Percentiles rank a stretch among this genome's conserved stretches.
Conservation (phyloP, 2,329 filamentous ascomycete species). For the Penicillium sp. region DNA sequence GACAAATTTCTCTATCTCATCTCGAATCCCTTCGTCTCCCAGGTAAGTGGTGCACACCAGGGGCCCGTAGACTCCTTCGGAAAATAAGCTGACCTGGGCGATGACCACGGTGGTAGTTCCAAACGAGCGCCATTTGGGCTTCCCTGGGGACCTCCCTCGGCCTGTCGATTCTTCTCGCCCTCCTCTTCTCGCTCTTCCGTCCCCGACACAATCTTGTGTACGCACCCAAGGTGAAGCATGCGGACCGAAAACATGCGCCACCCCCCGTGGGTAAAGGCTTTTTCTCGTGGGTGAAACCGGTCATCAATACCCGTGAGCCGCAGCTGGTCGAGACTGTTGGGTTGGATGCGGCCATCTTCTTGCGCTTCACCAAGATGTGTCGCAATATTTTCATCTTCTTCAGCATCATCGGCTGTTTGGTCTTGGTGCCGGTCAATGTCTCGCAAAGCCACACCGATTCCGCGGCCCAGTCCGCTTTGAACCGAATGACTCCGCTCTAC, state of each 20-base stretch:
- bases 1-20: slow-evolving; percentile 42
- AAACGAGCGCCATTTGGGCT: slow-evolving; percentile 62
- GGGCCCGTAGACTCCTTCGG: no score
- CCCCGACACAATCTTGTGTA: slow-evolving; percentile 91
- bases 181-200: slow-evolving; percentile 81
- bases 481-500: slow-evolving; percentile 48
- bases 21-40: slow-evolving; percentile 41
- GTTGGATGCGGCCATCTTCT: slow-evolving; percentile 83
- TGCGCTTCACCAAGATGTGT: slow-evolving; percentile 85
- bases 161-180: slow-evolving; percentile 64
- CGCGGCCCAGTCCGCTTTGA: slow-evolving; percentile 28
- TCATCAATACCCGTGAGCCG: slow-evolving; percentile 71
- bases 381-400: slow-evolving; percentile 79
- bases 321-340: slow-evolving; percentile 76
- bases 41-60: slow-evolving; percentile 25
- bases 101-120: slow-evolving; percentile 39
- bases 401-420: slow-evolving; percentile 63
- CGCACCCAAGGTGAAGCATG: slow-evolving; percentile 86
- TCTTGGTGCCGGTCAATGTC: slow-evolving; percentile 78
- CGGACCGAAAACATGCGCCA: slow-evolving; percentile 82
- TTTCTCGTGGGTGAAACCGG: slow-evolving; percentile 77
- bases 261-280: slow-evolving; percentile 80
- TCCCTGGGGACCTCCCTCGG: slow-evolving; percentile 75
- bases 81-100: neutral
- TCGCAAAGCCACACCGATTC: slow-evolving; percentile 40